Evolutionary conservation across 331 rosid genomes (phyloP).

Genomic region (Spiraea crenata): DNA sequence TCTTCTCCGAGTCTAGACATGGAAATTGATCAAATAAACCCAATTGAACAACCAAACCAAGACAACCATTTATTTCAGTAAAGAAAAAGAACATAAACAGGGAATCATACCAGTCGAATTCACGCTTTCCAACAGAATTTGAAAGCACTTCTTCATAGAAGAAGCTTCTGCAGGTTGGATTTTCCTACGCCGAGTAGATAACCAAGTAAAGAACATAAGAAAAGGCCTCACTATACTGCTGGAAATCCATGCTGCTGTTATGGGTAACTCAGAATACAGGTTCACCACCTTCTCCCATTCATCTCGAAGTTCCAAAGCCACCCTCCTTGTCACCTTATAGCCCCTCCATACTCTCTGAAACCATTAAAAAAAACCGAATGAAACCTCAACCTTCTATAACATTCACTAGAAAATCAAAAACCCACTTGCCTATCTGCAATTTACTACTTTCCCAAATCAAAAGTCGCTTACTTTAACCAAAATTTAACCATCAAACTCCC

Average conservation of each 20-base stretch:
- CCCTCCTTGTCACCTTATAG: slow-evolving; percentile 49
- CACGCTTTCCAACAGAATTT: slow-evolving; percentile 71
- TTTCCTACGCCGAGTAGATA: slow-evolving; percentile 42
- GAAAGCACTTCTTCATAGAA: slow-evolving; percentile 62
- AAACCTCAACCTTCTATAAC: not conserved
- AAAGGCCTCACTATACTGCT: slow-evolving; percentile 71
- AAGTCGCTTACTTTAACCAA: not conserved
- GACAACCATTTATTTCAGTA: not conserved
- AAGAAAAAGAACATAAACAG: not conserved
- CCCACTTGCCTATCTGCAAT: not conserved
- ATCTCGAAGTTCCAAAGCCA: slow-evolving; percentile 61
- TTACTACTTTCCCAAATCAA: not conserved
- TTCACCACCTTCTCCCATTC: slow-evolving; percentile 72
- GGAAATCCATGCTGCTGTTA: slow-evolving; percentile 53
- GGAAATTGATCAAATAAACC: slow-evolving; percentile 5
- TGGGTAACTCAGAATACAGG: slow-evolving; percentile 30
- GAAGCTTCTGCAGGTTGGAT: slow-evolving; percentile 36
- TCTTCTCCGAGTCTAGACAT: slow-evolving; percentile 54
- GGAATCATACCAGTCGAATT: slow-evolving; percentile 61
- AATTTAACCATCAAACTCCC: slow-evolving; percentile 35
- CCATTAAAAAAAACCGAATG: slow-evolving; percentile 15
- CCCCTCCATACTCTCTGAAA: slow-evolving; percentile 90
- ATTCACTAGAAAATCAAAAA: not conserved
- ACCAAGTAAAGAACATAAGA: slow-evolving; percentile 61
- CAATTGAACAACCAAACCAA: not conserved